A percentile compares a stretch with the other conserved stretches of the same genome.
These are phyloP conservation scores for Tylopilus orsonianus DNA, from an alignment of 1,284 basidiomycete species.

Conservation along the genomic window DNA sequence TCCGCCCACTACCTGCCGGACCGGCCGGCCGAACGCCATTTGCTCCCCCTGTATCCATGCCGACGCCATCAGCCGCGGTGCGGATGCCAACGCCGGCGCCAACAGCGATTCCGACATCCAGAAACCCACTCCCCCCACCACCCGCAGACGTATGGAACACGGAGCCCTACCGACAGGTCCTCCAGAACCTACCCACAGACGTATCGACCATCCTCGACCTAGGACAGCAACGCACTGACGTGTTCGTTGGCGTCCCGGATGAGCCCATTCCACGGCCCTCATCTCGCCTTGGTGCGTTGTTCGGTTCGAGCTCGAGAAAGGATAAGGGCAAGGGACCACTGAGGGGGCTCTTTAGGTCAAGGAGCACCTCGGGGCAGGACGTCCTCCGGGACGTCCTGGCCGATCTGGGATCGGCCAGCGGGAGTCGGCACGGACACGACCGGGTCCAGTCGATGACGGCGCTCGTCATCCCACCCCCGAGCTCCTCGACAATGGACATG, in stretches of 20 bases:
- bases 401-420: constrained; percentile 16
- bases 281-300: constrained; percentile 23
- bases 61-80: constrained; percentile 1
- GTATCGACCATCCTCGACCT: constrained; percentile 36
- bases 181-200: constrained; percentile 47
- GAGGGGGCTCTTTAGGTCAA: constrained; percentile 29
- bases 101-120: constrained; percentile 3
- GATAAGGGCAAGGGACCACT: constrained; percentile 30
- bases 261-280: constrained; percentile 14
- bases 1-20: constrained; percentile 14
- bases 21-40: constrained; percentile 18
- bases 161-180: constrained; percentile 46
- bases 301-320: constrained; percentile 19
- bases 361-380: constrained; percentile 21
- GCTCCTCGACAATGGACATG: background rate
- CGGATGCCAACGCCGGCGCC: constrained; percentile 7
- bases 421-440: constrained; percentile 20
- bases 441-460: constrained; percentile 24
- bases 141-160: constrained; percentile 50
- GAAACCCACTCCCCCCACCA: constrained; percentile 51
- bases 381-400: constrained; percentile 3
- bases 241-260: constrained; percentile 6
- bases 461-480: constrained; percentile 25
- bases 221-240: constrained; percentile 14
- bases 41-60: constrained; percentile 8